Percentiles rank a stretch among this genome's conserved stretches.
phyloP scores from a whole-genome alignment of 1,284 basidiomycete species.

The Singerocomus inundabilis region DNA sequence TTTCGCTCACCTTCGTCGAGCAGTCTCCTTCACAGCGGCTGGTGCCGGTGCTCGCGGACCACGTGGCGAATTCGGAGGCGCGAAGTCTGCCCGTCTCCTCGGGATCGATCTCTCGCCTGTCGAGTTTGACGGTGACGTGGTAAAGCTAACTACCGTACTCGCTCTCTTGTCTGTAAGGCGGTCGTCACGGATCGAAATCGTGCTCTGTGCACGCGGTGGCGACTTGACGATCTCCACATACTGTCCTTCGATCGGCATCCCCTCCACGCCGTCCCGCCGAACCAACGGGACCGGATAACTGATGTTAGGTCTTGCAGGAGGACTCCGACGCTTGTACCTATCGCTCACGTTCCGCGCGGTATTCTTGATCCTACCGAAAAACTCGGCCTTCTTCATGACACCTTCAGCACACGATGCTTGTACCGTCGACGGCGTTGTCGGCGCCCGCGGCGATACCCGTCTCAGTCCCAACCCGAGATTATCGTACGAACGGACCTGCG shows the following conservation, averaged over 20 bases:
- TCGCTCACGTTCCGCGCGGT: conserved; percentile 68
- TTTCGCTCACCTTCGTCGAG: conserved; percentile 25
- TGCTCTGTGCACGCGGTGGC: conserved; percentile 22
- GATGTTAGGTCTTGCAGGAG: conserved; percentile 46
- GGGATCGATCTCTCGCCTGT: conserved; percentile 63
- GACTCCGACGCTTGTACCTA: conserved; percentile 43
- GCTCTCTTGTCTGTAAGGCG: conserved; percentile 38
- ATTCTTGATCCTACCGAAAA: conserved; percentile 55
- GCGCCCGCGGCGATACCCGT: conserved; percentile 36
- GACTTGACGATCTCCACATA: conserved; percentile 31
- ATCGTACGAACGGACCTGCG: conserved; percentile 32
- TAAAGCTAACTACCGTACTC: conserved; percentile 45
- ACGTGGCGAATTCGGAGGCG: conserved; percentile 44
- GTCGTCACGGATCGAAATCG: conserved; percentile 43
- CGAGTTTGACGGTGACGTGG: conserved; percentile 60
- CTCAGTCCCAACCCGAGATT: conserved; percentile 50
- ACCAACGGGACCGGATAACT: conserved; percentile 49
- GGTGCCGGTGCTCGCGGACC: conserved; percentile 24
- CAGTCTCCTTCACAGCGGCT: conserved; percentile 21
- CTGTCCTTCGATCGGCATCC: conserved; percentile 31
- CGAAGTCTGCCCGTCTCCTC: conserved; percentile 64
- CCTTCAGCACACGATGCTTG: conserved; percentile 38
- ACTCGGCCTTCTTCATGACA: conserved; percentile 67
- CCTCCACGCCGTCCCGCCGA: conserved; percentile 11
- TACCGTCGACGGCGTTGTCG: conserved; percentile 28